phyloP scores from a whole-genome alignment of 2,329 filamentous ascomycete genomes.

The Cordyceps fumosorosea region DNA sequence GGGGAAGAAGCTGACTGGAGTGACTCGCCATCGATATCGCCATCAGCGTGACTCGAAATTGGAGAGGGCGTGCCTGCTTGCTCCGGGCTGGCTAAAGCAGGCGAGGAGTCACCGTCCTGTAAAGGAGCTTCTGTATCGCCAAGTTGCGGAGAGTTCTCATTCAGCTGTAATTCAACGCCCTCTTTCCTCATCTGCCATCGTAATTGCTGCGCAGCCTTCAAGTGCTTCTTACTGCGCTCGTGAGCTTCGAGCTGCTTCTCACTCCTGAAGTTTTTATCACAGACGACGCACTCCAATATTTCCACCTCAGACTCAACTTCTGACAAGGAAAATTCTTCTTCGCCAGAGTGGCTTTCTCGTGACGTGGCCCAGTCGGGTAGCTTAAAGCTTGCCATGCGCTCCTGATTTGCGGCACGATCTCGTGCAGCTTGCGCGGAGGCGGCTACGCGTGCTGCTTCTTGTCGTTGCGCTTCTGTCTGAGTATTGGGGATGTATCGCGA shows the following conservation, averaged over 20 bases:
- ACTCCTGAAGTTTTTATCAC: slow-evolving; percentile 78
- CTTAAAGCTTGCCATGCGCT: slow-evolving; percentile 58
- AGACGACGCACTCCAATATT: slow-evolving; percentile 68
- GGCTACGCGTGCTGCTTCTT: slow-evolving; percentile 68
- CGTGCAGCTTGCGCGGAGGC: slow-evolving; percentile 78
- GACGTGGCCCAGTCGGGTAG: slow-evolving; percentile 71
- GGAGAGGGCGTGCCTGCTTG: not conserved
- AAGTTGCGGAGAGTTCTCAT: not conserved
- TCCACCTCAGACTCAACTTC: slow-evolving; percentile 50
- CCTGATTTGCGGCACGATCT: slow-evolving; percentile 73
- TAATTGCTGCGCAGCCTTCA: slow-evolving; percentile 76
- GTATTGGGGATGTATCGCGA: slow-evolving; percentile 73
- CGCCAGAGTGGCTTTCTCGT: slow-evolving; percentile 45
- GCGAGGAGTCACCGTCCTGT: not conserved
- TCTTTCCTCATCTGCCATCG: slow-evolving; percentile 78
- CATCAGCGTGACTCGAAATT: too few species aligned
- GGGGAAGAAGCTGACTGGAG: not conserved
- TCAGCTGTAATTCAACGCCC: slow-evolving; percentile 53
- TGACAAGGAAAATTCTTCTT: slow-evolving; percentile 56
- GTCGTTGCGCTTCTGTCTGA: slow-evolving; percentile 73
- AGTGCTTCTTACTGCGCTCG: slow-evolving; percentile 94
- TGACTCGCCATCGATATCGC: not conserved
- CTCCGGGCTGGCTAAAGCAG: not conserved
- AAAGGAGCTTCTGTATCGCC: not conserved
- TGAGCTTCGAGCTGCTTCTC: slow-evolving; percentile 88